Conservation (phyloP, 495 filamentous ascomycete species). For the Penicillium canariense region DNA sequence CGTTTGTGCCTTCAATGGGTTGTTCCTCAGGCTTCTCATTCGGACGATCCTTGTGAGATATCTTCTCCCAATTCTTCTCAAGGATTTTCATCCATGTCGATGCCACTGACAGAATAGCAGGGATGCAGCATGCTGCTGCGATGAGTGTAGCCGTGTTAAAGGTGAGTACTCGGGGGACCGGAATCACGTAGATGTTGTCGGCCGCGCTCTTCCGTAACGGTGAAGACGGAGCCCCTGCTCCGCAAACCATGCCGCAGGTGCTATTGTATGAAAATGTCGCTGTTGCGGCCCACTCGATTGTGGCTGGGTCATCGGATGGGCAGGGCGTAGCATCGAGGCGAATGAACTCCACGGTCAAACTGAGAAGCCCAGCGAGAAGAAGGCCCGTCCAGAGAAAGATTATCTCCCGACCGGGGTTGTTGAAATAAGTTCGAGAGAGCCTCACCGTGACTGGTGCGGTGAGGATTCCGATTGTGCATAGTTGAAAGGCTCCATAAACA, state of each 20-base stretch:
- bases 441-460: slow-evolving; percentile 56
- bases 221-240: slow-evolving; percentile 41
- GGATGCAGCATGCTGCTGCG: slow-evolving; percentile 58
- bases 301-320: slow-evolving; percentile 35
- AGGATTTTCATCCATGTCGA: slow-evolving; percentile 60
- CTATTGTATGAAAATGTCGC: slow-evolving; percentile 30
- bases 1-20: slow-evolving; percentile 52
- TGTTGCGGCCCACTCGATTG: slow-evolving; percentile 27
- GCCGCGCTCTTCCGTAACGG: slow-evolving; percentile 47
- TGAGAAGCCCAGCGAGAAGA: slow-evolving; percentile 54
- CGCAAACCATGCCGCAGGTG: slow-evolving; percentile 39
- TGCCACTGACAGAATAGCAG: slow-evolving; percentile 54
- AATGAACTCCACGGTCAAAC: slow-evolving; percentile 59
- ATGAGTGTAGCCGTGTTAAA: slow-evolving; percentile 55
- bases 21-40: slow-evolving; percentile 29
- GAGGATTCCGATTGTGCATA: slow-evolving; percentile 60
- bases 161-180: slow-evolving; percentile 45
- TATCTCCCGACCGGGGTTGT: slow-evolving; percentile 56
- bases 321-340: slow-evolving; percentile 41
- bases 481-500: slow-evolving; percentile 60
- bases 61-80: slow-evolving; percentile 51
- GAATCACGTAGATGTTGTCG: slow-evolving; percentile 56
- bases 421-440: slow-evolving; percentile 57
- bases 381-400: slow-evolving; percentile 61
- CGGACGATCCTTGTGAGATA: slow-evolving; percentile 27